phyloP scores from a whole-genome alignment of 441 rosid genomes.

The Dalechampia spathulata region DNA sequence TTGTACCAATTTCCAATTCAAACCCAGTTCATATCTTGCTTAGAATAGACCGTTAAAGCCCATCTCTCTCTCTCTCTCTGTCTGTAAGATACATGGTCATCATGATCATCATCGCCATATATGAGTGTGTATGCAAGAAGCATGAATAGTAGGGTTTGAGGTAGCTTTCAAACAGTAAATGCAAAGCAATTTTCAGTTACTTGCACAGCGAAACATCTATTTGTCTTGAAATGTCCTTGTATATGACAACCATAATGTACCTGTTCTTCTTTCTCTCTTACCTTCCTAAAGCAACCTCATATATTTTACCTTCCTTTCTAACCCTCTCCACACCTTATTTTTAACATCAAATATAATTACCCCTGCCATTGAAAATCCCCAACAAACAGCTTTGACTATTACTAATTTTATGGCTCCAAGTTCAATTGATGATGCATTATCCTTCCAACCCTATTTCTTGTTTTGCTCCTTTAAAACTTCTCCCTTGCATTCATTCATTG shows the following conservation, averaged over 20 bases:
- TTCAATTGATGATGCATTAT: too few species aligned
- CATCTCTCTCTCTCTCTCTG: neutral
- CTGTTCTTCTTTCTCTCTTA: constrained; percentile 12
- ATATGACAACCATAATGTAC: constrained; percentile 23
- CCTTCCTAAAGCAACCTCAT: constrained; percentile 12
- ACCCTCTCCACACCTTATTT: constrained; percentile 9
- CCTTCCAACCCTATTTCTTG: neutral
- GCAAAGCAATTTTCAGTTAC: constrained; percentile 30
- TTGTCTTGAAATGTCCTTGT: constrained; percentile 21
- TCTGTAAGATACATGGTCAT: too few species aligned
- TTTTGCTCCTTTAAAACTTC: neutral
- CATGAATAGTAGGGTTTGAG: constrained; percentile 27
- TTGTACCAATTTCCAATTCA: neutral
- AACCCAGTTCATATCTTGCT: neutral
- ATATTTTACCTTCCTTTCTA: constrained; percentile 19
- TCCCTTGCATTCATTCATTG: neutral
- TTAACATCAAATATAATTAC: neutral
- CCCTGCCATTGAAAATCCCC: constrained; percentile 4
- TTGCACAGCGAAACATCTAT: constrained; percentile 24
- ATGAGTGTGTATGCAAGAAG: constrained; percentile 2
- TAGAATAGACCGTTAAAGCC: constrained; percentile 19
- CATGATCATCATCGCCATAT: neutral
- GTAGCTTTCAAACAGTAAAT: constrained; percentile 35
- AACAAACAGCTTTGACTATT: constrained; percentile 27
- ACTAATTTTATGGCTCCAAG: neutral